These are phyloP conservation scores for Betula pendula DNA, from an alignment of 306 rosid genomes.

Conservation along the genomic window DNA sequence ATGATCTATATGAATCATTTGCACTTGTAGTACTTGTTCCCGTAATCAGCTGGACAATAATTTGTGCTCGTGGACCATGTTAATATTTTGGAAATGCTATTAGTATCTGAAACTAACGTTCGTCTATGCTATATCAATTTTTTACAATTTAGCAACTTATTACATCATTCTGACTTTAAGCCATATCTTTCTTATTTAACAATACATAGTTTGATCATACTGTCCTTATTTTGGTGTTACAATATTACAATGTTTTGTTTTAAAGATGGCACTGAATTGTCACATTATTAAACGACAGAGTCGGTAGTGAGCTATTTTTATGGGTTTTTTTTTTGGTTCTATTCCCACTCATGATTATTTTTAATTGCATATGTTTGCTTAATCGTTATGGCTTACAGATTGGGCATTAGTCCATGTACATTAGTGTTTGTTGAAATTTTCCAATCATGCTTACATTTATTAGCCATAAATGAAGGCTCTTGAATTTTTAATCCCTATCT, in stretches of 20 bases:
- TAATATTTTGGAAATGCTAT: background rate
- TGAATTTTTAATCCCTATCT: conserved; percentile 10
- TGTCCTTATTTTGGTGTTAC: background rate
- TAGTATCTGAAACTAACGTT: background rate
- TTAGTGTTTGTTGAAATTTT: background rate
- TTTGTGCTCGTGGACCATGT: background rate
- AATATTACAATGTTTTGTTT: background rate
- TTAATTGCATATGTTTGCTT: background rate
- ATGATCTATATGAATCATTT: conserved; percentile 9
- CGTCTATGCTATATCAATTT: background rate
- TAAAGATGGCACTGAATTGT: background rate
- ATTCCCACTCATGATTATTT: background rate
- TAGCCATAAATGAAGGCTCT: background rate
- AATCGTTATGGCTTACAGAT: background rate
- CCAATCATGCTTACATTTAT: background rate
- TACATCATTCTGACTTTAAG: background rate
- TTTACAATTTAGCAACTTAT: background rate
- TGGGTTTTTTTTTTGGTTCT: background rate
- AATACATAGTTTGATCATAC: background rate
- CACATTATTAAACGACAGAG: background rate
- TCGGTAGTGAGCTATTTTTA: background rate
- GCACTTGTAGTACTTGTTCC: conserved; percentile 4
- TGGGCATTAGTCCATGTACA: background rate
- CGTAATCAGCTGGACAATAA: background rate
- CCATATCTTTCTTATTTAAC: background rate